These are phyloP conservation scores for Trypanosoma scelopori DNA, from an alignment of 208 protist genomes.

Conservation along the genomic window DNA sequence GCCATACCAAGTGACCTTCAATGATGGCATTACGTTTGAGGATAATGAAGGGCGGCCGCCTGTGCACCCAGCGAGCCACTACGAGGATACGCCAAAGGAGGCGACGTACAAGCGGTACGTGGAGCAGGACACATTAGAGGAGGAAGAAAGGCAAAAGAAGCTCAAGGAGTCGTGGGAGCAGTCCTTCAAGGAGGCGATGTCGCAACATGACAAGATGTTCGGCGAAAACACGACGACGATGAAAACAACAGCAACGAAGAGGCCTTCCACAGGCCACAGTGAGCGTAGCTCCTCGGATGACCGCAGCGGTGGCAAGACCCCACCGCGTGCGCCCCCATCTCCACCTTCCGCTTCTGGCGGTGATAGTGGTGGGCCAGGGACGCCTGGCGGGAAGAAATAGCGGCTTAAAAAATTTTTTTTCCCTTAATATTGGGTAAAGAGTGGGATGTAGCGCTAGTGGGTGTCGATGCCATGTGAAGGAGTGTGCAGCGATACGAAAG, in stretches of 20 bases:
- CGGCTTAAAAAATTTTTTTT: too few species aligned
- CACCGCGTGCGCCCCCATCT: not conserved
- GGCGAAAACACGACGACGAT: constrained; percentile 21
- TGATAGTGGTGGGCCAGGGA: not conserved
- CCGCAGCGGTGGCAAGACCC: not conserved
- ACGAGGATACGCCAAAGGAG: constrained; percentile 84
- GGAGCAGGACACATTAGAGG: constrained; percentile 53
- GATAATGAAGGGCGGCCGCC: constrained; percentile 82
- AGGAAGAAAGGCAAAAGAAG: constrained; percentile 35
- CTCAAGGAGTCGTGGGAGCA: constrained; percentile 36
- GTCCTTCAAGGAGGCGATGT: constrained; percentile 75
- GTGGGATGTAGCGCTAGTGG: not conserved
- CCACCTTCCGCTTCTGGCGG: not conserved
- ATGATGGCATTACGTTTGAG: constrained; percentile 86
- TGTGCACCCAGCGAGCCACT: constrained; percentile 78
- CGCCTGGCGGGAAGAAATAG: not conserved
- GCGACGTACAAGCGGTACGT: constrained; percentile 74
- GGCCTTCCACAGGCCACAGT: not conserved
- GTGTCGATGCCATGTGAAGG: not conserved
- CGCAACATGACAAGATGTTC: constrained; percentile 49
- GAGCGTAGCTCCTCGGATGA: not conserved
- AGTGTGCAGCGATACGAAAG: not conserved
- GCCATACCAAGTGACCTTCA: constrained; percentile 87
- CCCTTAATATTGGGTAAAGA: not conserved
- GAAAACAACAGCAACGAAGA: too few species aligned